Evolutionary conservation across 441 rosid genomes (phyloP), one percentile per base, ranked within the genome.

Genomic region (Brassica balearica): DNA sequence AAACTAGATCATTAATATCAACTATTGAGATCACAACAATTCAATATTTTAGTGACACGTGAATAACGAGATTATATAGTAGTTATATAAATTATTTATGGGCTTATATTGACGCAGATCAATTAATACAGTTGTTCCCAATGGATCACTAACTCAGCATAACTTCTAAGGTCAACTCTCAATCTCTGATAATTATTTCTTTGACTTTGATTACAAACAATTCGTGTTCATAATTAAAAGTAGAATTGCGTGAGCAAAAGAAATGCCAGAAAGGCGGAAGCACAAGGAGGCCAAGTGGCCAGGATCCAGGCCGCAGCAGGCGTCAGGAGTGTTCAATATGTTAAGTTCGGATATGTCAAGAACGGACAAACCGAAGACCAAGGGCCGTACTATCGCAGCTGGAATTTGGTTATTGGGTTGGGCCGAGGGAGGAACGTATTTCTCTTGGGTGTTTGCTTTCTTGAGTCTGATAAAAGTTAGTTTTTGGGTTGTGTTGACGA

Each of bases 191-290:
- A 46, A 46, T 11, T 43, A 43, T 43, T 43, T 43, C n/a, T 43
- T 8, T 43, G 51, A 43, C 51, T 43, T 43, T 43, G 51, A 10
- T 43, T 43, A 43, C 51, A 3, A 43, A 43, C n/a, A 43, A 3
- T 43, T 43, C 51, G 14, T 11, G n/a, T 43, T 43, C 48, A 51
- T 17, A 25, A 3, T 56, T 14, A 38, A 4, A 38, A 61, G 68
- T 60, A 46, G 2, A 19, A 10, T 12, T 19, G 7, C 36, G 9
- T 59, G 34, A 61, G 8, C 8, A 36, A 55, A 63, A n/a, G 38
- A 62, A 56, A 77, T 77, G 71, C 71, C 6, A 75, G 25, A 71
- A 77, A 77, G 66, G 60, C 65, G 43, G 76, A 63, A 77, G 76
- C 72, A 64, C 75, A 64, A 55, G 76, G 71, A 63, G 76, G 76